Conservation (phyloP, 768 basidiomycete genomes). For the Tylopilus rubrobrunneus region DNA sequence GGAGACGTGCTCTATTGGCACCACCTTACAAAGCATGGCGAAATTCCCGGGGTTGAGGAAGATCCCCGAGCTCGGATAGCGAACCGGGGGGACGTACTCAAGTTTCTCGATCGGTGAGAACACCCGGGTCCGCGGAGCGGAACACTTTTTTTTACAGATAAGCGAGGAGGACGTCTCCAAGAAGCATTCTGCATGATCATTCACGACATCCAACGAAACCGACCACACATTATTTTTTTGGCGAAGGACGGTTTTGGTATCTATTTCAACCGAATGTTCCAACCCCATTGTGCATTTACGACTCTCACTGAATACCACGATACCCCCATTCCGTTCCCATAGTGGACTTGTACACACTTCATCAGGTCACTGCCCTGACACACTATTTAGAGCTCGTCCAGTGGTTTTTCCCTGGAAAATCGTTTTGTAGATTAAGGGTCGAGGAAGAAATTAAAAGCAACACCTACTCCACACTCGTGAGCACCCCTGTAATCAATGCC, state of each 20-base stretch:
- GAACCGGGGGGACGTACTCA: conserved; percentile 3
- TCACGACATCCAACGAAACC: conserved; percentile 25
- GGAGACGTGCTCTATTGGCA: conserved; percentile 77
- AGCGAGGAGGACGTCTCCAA: conserved; percentile 5
- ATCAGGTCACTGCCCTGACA: conserved; percentile 14
- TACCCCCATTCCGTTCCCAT: conserved; percentile 33
- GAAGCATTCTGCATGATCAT: conserved; percentile 21
- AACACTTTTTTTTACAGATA: conserved; percentile 7
- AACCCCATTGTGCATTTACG: conserved; percentile 27
- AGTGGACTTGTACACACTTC: conserved; percentile 25
- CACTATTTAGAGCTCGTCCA: conserved; percentile 15
- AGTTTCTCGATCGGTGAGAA: conserved; percentile 29
- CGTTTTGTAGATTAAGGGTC: conserved; percentile 21
- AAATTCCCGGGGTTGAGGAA: conserved; percentile 65
- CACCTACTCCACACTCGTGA: neutral
- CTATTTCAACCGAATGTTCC: conserved; percentile 30
- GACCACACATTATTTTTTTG: conserved; percentile 11
- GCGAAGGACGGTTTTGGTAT: conserved; percentile 24
- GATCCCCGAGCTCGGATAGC: conserved; percentile 49
- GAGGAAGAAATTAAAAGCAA: conserved; percentile 1
- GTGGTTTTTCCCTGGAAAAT: conserved; percentile 9
- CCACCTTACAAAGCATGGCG: conserved; percentile 64
- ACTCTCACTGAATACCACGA: conserved; percentile 30
- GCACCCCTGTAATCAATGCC: conserved; percentile 2
- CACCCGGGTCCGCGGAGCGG: conserved; percentile 8